Base-by-base conservation (phyloP, 1,139 yeast genomes). In the Pichia sp. region DNA sequence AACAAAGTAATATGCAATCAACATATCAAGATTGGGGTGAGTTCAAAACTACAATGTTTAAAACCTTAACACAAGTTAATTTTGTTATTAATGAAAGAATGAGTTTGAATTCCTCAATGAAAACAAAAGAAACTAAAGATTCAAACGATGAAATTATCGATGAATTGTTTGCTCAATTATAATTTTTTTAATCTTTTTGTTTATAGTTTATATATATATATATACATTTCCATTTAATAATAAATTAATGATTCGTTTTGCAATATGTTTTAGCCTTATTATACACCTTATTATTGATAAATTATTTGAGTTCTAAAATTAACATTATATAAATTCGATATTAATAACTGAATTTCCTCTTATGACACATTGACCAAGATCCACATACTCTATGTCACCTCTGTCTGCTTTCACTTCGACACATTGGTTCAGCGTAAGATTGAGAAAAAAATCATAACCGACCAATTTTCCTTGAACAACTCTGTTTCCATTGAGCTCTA, bases 331-430 rank as follows among this genome's bases (percentile, higher is more conserved):
- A 18, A 61, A 53, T 47, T 64, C 66, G 27, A 64, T 57, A 45
- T 64, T 62, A 9, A 63, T 58, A 3, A 64, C 59, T 1, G 67
- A 63, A 44, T 64, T 64, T 2, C 68, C 68, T 43, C 68, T 58
- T 7, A 64, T 48, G 39, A 64, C 65, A 48, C 60, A 57, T 35
- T 60, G 61, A 7, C 67, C 68, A 27, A 63, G 49, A n/a, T 55
- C 52, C 30, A 55, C 48, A 25, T 44, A 48, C 11, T 52, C 51
- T 11, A 47, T 47, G n/a, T 52, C 52, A 5, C 44, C 42, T 30
- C 44, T 43, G 7, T 42, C 25, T 7, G 55, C 41, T 11, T 37
- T 46, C n/a, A 55, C 40, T 46, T 64, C 65, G 4, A 62, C 60
- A 11, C 62, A 58, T 35, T 64, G 61, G n/a, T 54, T 49, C n/a